These are phyloP conservation scores for Candida morakotiae DNA, from an alignment of 805 yeast species.

Conservation along the genomic window DNA sequence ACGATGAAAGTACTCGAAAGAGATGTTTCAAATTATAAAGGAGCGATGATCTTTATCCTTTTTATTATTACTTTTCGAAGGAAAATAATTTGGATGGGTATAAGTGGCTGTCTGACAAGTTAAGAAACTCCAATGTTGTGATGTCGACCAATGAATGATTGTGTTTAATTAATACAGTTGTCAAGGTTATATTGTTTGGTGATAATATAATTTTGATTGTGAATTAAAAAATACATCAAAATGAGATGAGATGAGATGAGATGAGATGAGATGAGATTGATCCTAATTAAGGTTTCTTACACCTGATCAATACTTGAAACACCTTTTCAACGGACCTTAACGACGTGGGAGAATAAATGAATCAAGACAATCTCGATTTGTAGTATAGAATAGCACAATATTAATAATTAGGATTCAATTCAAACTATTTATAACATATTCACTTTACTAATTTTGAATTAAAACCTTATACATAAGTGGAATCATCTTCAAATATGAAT, in stretches of 20 bases:
- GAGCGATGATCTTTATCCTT: slow-evolving; percentile 99
- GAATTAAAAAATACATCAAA: background rate
- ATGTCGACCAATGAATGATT: slow-evolving; percentile 31
- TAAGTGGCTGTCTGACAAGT: slow-evolving; percentile 99
- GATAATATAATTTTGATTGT: slow-evolving; percentile 5
- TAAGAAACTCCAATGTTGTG: slow-evolving; percentile 31
- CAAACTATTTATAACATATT: too few species aligned
- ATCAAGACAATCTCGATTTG: too few species aligned
- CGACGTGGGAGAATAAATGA: too few species aligned
- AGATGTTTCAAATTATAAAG: slow-evolving; percentile 38
- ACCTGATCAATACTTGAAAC: too few species aligned
- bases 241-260: background rate
- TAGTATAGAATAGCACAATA: too few species aligned
- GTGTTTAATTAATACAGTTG: slow-evolving; percentile 1
- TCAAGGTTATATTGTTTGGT: slow-evolving; percentile 6
- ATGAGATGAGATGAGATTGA: background rate
- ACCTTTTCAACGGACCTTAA: too few species aligned
- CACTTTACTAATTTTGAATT: too few species aligned
- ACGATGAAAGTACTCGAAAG: slow-evolving; percentile 6
- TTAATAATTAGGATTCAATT: too few species aligned
- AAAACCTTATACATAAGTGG: too few species aligned
- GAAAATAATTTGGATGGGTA: slow-evolving; percentile 89
- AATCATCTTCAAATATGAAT: too few species aligned
- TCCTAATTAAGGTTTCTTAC: too few species aligned
- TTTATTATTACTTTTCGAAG: slow-evolving; percentile 79